Conservation (phyloP, 495 filamentous ascomycete genomes). For the Penicillium malachiteum region DNA sequence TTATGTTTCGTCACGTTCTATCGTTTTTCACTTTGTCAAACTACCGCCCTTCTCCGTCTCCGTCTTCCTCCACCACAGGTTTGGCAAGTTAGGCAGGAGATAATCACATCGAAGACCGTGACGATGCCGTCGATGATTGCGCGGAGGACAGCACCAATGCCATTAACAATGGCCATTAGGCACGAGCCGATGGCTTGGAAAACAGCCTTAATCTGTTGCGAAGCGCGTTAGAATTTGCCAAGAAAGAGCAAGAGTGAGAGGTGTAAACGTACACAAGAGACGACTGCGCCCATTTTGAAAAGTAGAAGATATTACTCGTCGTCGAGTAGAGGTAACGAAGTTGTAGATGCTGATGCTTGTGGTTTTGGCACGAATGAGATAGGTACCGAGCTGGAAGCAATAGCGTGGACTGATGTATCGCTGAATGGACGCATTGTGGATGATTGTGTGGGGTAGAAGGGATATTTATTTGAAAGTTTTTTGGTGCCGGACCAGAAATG, state of each 20-base stretch:
- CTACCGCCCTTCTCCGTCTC: constrained; percentile 22
- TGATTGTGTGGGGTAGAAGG: background rate
- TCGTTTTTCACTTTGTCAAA: constrained; percentile 10
- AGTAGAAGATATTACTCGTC: background rate
- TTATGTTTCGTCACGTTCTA: background rate
- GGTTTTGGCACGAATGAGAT: constrained; percentile 14
- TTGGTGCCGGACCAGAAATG: background rate
- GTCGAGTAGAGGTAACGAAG: constrained; percentile 7
- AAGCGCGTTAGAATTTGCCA: background rate
- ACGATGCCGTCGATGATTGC: constrained; percentile 83
- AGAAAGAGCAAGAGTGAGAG: constrained; percentile 2
- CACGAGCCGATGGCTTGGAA: constrained; percentile 80
- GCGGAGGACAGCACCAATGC: constrained; percentile 70
- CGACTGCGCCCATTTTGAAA: constrained; percentile 86
- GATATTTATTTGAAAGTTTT: constrained; percentile 11
- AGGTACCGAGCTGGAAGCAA: constrained; percentile 29
- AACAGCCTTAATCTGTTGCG: constrained; percentile 66
- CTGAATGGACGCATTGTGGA: constrained; percentile 35
- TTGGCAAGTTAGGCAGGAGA: constrained; percentile 83
- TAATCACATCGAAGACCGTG: constrained; percentile 76
- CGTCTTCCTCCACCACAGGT: constrained; percentile 66
- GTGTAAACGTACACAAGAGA: constrained; percentile 79
- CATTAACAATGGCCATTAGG: constrained; percentile 82
- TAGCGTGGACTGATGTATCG: constrained; percentile 30
- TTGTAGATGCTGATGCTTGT: constrained; percentile 15